A percentile compares a stretch with the other conserved stretches of the same genome.
phyloP scores from a whole-genome alignment of 768 basidiomycete genomes.

The Macrolepiota dolichaula region DNA sequence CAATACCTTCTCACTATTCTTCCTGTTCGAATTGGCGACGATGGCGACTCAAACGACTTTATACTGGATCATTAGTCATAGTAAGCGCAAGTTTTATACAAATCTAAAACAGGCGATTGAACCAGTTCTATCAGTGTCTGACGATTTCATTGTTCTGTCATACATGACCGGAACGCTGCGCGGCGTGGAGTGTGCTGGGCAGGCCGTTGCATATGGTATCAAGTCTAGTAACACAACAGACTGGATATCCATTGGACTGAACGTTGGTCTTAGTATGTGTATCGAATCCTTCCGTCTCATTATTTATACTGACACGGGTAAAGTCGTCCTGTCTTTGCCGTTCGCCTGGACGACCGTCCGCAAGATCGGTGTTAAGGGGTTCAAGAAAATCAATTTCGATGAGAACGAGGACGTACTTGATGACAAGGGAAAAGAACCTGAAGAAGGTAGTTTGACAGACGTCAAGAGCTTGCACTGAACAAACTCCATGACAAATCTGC shows the following conservation, averaged over 20 bases:
- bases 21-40: conserved; percentile 29
- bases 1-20: conserved; percentile 25
- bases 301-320: neutral
- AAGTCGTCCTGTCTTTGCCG: conserved; percentile 27
- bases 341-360: conserved; percentile 28
- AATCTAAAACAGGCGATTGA: neutral
- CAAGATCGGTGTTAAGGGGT: conserved; percentile 26
- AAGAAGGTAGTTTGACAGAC: conserved; percentile 1
- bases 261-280: conserved; percentile 28
- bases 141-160: conserved; percentile 28
- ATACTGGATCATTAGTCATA: conserved; percentile 29
- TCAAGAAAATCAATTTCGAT: conserved; percentile 22
- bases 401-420: neutral
- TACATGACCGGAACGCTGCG: conserved; percentile 32
- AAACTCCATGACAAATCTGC: neutral
- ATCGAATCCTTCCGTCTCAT: neutral
- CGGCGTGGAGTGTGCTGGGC: conserved; percentile 29
- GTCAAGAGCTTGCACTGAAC: neutral
- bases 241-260: conserved; percentile 30
- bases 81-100: conserved; percentile 14
- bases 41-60: conserved; percentile 31
- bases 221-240: conserved; percentile 29
- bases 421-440: neutral
- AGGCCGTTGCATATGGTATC: conserved; percentile 30
- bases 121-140: conserved; percentile 21